Conservation (phyloP, 345 rosid species). For the Brassica nigra region DNA sequence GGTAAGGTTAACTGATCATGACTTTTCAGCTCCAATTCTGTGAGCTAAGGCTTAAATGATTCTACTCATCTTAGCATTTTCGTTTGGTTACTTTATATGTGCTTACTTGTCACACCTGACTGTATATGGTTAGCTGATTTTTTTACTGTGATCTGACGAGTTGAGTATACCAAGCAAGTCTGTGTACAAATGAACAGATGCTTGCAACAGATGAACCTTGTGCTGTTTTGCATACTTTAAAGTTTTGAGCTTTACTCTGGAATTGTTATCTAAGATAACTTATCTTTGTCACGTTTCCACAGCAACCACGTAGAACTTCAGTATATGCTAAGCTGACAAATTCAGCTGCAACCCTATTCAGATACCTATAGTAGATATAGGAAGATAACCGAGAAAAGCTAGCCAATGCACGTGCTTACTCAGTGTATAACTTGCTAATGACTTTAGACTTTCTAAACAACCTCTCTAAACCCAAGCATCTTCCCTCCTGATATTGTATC, state of each 20-base stretch:
- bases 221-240: neutral
- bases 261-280: neutral
- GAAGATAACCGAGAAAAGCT: neutral
- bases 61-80: neutral
- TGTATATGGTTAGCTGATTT: neutral
- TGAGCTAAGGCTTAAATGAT: neutral
- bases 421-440: neutral
- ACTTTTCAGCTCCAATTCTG: slow-evolving; percentile 1
- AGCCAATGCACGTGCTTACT: slow-evolving; percentile 2
- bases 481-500: neutral
- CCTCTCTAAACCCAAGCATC: neutral
- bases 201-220: neutral
- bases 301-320: neutral
- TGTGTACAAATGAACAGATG: too few relatives aligned
- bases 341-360: neutral
- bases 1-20: slow-evolving; percentile 46
- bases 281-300: neutral
- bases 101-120: neutral
- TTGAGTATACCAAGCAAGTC: neutral
- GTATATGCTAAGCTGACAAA: slow-evolving; percentile 4
- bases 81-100: neutral
- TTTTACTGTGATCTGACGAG: neutral
- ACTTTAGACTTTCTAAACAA: slow-evolving; percentile 2
- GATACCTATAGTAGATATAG: neutral
- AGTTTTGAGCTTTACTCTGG: slow-evolving; percentile 12